Evolutionary conservation across 192 early-diverging fungal genomes (phyloP).

Genomic region (Coemansia biformis): DNA sequence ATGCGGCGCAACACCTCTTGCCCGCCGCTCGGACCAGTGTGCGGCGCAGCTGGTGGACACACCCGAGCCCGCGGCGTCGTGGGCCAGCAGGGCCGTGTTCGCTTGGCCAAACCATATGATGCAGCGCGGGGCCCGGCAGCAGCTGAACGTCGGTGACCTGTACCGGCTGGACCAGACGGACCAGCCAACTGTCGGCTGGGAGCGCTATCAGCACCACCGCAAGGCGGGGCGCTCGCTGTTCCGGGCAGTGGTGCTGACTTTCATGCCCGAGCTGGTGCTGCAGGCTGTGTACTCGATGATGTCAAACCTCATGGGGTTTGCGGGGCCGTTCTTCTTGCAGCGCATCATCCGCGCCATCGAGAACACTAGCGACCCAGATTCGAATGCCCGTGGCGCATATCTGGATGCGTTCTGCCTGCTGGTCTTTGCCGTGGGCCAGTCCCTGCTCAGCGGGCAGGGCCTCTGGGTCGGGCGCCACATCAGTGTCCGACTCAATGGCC

Average conservation of each 20-base stretch:
- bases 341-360: constrained; percentile 56
- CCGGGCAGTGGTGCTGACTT: constrained; percentile 24
- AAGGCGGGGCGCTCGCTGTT: constrained; percentile 31
- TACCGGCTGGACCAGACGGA: constrained; percentile 52
- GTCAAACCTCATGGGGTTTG: constrained; percentile 34
- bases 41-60: constrained; percentile 19
- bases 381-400: constrained; percentile 38
- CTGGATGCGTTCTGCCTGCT: constrained; percentile 60
- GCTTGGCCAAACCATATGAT: constrained; percentile 59
- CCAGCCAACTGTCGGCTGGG: constrained; percentile 40
- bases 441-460: constrained; percentile 49
- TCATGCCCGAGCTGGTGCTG: constrained; percentile 40
- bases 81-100: constrained; percentile 46
- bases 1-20: constrained; percentile 16
- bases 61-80: constrained; percentile 24
- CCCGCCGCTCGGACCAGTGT: constrained; percentile 11
- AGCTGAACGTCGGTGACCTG: constrained; percentile 60
- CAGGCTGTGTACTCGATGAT: constrained; percentile 39
- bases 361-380: neutral
- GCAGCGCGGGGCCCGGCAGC: constrained; percentile 45
- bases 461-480: constrained; percentile 64
- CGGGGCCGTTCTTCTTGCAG: constrained; percentile 57
- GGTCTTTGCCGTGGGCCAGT: constrained; percentile 34
- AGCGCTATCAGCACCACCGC: constrained; percentile 18
- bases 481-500: constrained; percentile 56